These are phyloP conservation scores for Eutrema yunnanense DNA, from an alignment of 345 rosid genomes.

Conservation along the genomic window DNA sequence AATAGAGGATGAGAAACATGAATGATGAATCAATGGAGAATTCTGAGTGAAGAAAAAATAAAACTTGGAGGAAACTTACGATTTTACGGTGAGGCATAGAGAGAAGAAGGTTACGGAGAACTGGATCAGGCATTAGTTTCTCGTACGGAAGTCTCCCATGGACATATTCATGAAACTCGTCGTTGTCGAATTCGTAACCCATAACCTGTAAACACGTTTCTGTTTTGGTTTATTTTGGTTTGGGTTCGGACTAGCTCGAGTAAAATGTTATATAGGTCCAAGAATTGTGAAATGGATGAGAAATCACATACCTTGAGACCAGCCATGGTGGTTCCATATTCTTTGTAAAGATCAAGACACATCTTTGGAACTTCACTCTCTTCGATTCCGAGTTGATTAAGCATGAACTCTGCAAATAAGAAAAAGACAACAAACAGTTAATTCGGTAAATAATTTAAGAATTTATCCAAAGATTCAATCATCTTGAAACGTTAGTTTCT, in stretches of 20 bases:
- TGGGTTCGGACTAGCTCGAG: background rate
- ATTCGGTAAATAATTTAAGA: background rate
- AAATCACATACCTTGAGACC: slow-evolving; percentile 60
- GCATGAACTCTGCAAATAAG: slow-evolving; percentile 60
- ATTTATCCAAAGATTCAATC: background rate
- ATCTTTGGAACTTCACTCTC: slow-evolving; percentile 78
- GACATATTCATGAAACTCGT: slow-evolving; percentile 73
- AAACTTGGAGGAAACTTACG: slow-evolving; percentile 32
- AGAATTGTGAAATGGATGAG: background rate
- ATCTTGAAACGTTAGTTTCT: slow-evolving; percentile 5
- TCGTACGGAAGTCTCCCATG: slow-evolving; percentile 86
- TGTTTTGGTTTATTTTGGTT: background rate
- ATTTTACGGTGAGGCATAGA: slow-evolving; percentile 82
- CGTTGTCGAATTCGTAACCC: slow-evolving; percentile 80
- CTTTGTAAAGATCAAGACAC: slow-evolving; percentile 83
- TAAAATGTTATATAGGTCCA: background rate
- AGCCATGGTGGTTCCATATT: slow-evolving; percentile 96
- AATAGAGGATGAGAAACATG: background rate
- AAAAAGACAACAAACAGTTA: background rate
- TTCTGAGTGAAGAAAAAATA: background rate
- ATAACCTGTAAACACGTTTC: slow-evolving; percentile 42
- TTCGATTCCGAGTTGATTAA: slow-evolving; percentile 54
- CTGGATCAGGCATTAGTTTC: slow-evolving; percentile 59
- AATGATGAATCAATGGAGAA: background rate
- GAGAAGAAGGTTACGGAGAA: slow-evolving; percentile 69